phyloP scores from a whole-genome alignment of 1,284 basidiomycete genomes.

The Trichosporon sp. region DNA sequence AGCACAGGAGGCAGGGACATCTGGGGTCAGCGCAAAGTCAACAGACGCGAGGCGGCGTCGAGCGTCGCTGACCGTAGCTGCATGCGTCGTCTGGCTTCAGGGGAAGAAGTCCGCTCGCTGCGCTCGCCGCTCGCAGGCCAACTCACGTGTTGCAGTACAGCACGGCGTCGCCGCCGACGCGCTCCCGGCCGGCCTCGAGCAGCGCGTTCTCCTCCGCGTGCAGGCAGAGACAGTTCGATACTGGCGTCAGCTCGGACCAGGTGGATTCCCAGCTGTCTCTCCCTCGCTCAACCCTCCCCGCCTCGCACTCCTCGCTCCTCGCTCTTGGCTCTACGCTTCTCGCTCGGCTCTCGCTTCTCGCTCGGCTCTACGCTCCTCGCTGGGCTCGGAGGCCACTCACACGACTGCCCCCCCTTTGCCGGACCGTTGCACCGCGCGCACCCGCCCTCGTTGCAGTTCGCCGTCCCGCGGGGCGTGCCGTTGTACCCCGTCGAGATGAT shows the following conservation, averaged over 20 bases:
- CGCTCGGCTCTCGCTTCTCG: background rate
- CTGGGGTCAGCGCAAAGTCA: slow-evolving; percentile 54
- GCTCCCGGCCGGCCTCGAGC: slow-evolving; percentile 81
- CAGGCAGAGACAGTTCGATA: slow-evolving; percentile 77
- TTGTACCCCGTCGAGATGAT: slow-evolving; percentile 98
- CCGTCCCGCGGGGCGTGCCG: slow-evolving; percentile 84
- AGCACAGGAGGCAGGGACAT: slow-evolving; percentile 94
- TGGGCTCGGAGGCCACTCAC: slow-evolving; percentile 29
- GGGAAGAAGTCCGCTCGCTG: no score
- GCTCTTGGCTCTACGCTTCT: no score
- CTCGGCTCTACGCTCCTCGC: background rate
- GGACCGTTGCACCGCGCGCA: slow-evolving; percentile 72
- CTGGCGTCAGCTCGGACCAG: background rate
- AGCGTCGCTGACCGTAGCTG: background rate
- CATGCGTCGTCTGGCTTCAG: no score
- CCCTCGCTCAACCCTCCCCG: no score
- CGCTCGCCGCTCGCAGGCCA: background rate
- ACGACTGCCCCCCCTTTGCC: slow-evolving; percentile 55
- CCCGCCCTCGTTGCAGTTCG: slow-evolving; percentile 82
- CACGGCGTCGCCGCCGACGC: slow-evolving; percentile 74
- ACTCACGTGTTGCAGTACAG: slow-evolving; percentile 77
- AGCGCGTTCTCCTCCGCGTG: slow-evolving; percentile 99
- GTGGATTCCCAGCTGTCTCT: no score
- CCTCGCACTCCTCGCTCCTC: no score
- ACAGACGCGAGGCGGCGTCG: background rate